Evolutionary conservation across 2,329 filamentous ascomycete genomes (phyloP).

Genomic region (Diaporthe sp.): DNA sequence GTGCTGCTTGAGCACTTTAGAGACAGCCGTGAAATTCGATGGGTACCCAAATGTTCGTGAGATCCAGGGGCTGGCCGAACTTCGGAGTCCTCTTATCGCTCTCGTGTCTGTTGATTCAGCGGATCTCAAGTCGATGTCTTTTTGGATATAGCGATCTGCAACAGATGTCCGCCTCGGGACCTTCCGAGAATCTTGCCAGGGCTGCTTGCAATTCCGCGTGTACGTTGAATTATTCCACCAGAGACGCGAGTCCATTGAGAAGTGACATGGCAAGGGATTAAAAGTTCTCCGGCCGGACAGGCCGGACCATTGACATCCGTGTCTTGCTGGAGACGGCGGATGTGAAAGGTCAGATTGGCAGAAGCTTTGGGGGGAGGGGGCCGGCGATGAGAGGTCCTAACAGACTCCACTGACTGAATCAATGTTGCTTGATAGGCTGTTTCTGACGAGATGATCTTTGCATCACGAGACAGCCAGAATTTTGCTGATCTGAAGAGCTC

Average conservation of each 20-base stretch:
- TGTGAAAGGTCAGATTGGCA: neutral
- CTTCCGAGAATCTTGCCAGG: neutral
- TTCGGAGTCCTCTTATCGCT: neutral
- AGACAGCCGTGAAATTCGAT: neutral
- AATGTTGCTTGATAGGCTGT: neutral
- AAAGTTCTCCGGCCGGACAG: neutral
- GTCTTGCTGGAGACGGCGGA: neutral
- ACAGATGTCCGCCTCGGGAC: neutral
- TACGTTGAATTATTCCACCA: neutral
- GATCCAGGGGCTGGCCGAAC: no score
- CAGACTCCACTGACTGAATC: neutral
- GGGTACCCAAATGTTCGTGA: neutral
- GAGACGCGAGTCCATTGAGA: neutral
- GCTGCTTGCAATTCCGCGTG: neutral
- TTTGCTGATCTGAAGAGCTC: neutral
- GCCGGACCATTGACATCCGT: neutral
- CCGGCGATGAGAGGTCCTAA: neutral
- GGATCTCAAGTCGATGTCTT: neutral
- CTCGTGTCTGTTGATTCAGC: neutral
- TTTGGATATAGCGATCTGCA: neutral
- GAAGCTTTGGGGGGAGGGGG: no score
- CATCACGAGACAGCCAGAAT: neutral
- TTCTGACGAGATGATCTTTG: neutral
- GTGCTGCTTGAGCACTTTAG: neutral
- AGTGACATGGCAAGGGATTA: neutral